Evolutionary conservation across 768 basidiomycete species (phyloP).

Genomic region (Chalciporus piperatus): DNA sequence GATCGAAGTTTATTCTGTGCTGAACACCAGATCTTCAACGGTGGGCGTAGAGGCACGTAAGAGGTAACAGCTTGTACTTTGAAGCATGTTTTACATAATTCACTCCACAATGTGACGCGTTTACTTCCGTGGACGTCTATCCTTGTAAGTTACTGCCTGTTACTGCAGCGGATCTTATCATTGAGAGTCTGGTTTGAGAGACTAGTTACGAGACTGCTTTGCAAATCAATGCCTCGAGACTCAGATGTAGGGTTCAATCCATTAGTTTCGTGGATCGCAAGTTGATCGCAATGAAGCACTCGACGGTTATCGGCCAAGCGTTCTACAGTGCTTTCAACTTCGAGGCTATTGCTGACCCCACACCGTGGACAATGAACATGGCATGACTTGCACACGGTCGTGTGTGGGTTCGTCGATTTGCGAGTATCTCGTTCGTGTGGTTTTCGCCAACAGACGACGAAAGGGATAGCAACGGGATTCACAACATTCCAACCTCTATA

Average conservation of each 20-base stretch:
- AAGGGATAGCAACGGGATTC: slow-evolving; percentile 4
- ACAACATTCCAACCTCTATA: slow-evolving; percentile 3
- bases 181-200: no score
- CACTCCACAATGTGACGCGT: neutral
- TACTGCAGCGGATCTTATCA: no score
- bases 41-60: neutral
- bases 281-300: no score
- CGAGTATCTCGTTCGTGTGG: slow-evolving; percentile 7
- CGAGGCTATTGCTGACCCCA: slow-evolving; percentile 36
- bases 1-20: neutral
- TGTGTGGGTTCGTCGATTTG: no score
- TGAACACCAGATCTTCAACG: neutral
- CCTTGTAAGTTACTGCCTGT: no score
- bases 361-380: no score
- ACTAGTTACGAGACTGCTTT: no score
- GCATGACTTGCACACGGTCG: no score
- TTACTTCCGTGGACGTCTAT: neutral
- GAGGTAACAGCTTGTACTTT: neutral
- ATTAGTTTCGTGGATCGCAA: no score
- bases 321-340: slow-evolving; percentile 34
- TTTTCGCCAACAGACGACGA: slow-evolving; percentile 1
- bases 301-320: slow-evolving; percentile 28
- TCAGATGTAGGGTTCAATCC: no score
- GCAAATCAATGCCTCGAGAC: no score
- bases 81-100: neutral